A percentile compares a stretch with the other conserved stretches of the same genome.
phyloP scores from a whole-genome alignment of 164 flowering plant species.

The Paratinospora sagittata region DNA sequence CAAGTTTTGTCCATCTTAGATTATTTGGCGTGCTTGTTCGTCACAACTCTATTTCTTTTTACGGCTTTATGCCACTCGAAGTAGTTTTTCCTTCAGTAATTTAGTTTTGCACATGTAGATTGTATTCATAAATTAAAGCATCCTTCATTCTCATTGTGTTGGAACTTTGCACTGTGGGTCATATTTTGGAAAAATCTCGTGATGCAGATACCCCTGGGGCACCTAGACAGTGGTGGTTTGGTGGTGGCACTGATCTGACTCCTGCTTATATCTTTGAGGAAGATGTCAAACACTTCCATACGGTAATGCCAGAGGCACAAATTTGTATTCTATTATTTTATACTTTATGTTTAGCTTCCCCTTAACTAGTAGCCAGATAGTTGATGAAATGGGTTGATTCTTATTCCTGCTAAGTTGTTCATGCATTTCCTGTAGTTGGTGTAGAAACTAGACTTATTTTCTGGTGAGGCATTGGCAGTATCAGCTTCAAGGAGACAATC shows the following conservation, averaged over 20 bases:
- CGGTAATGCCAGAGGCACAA: slow-evolving; percentile 30
- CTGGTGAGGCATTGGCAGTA: slow-evolving; percentile 5
- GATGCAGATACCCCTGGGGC: slow-evolving; percentile 93
- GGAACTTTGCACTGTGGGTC: slow-evolving; percentile 2
- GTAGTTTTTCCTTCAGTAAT: not conserved
- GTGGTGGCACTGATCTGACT: slow-evolving; percentile 97
- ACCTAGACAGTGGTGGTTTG: slow-evolving; percentile 99
- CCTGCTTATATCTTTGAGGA: slow-evolving; percentile 93
- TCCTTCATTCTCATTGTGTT: not conserved
- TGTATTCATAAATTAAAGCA: not conserved
- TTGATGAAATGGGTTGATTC: too few relatives aligned
- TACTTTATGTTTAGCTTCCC: not conserved
- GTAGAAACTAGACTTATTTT: not conserved
- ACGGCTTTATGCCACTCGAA: not conserved
- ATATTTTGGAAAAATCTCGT: not conserved
- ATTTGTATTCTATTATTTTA: not conserved
- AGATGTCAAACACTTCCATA: slow-evolving; percentile 94
- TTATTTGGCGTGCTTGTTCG: not conserved
- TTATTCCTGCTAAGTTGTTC: not conserved
- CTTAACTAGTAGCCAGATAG: not conserved
- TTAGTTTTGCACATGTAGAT: not conserved
- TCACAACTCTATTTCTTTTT: not conserved
- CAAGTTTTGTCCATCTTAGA: not conserved
- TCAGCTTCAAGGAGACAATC: slow-evolving; percentile 2
- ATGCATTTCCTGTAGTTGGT: not conserved